phyloP scores from a whole-genome alignment of 768 basidiomycete species.

The Tricholoma saponaceum region DNA sequence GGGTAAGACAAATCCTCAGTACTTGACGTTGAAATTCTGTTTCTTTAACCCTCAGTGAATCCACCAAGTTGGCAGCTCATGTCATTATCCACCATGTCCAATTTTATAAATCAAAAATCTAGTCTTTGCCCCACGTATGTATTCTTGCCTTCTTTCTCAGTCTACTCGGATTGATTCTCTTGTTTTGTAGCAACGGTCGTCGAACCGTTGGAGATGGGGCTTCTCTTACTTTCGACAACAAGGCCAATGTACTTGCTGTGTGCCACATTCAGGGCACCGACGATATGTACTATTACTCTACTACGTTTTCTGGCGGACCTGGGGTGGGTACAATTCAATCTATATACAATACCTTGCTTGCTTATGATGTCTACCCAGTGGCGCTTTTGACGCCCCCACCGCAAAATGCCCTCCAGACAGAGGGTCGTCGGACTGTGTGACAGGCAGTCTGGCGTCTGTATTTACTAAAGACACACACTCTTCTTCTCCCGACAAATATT shows the following conservation, averaged over 20 bases:
- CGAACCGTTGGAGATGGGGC: conserved; percentile 98
- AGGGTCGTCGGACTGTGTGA: conserved; percentile 96
- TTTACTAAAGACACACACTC: conserved; percentile 42
- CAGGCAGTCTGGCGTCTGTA: conserved; percentile 79
- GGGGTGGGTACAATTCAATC: conserved; percentile 49
- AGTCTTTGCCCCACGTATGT: conserved; percentile 93
- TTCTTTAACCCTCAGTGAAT: conserved; percentile 20
- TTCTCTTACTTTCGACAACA: conserved; percentile 68
- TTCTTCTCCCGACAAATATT: conserved; percentile 25
- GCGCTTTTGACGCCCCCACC: conserved; percentile 92
- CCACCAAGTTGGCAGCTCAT: conserved; percentile 83
- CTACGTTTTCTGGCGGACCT: conserved; percentile 92
- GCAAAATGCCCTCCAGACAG: conserved; percentile 92
- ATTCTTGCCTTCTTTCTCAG: neutral
- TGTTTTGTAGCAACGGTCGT: conserved; percentile 78
- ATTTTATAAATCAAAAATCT: conserved; percentile 74
- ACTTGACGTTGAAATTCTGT: conserved; percentile 8
- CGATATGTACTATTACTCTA: conserved; percentile 88
- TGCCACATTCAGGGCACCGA: conserved; percentile 79
- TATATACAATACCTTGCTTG: neutral
- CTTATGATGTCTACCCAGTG: conserved; percentile 45
- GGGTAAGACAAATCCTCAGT: conserved; percentile 1
- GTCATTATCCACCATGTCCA: conserved; percentile 71
- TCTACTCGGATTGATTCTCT: conserved; percentile 8
- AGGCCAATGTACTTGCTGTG: conserved; percentile 80